Percentiles rank a stretch among this genome's conserved stretches.
Conservation (phyloP, 1,284 basidiomycete genomes). For the Phylloboletellus chloephorus region DNA sequence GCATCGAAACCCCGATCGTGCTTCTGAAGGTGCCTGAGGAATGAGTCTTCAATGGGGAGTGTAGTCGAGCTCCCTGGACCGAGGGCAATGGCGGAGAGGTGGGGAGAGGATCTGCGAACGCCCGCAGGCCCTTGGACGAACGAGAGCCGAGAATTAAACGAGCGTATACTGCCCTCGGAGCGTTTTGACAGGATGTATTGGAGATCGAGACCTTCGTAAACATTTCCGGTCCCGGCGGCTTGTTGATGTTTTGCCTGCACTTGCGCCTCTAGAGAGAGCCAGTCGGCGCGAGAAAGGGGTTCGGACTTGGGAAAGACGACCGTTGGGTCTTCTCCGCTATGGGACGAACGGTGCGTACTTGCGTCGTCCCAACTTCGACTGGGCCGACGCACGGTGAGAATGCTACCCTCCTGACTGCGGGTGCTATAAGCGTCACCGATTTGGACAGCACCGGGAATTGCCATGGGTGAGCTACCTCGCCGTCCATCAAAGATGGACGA, state of each 20-base stretch:
- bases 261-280: slow-evolving; percentile 35
- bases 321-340: slow-evolving; percentile 26
- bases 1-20: slow-evolving; percentile 46
- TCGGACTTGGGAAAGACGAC: slow-evolving; percentile 43
- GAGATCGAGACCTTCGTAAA: slow-evolving; percentile 40
- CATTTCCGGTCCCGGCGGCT: slow-evolving; percentile 11
- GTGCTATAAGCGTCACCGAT: slow-evolving; percentile 15
- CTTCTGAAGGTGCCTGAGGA: slow-evolving; percentile 45
- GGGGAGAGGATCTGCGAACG: slow-evolving; percentile 14
- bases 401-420: slow-evolving; percentile 45
- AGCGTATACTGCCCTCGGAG: slow-evolving; percentile 30
- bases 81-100: slow-evolving; percentile 25
- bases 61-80: slow-evolving; percentile 49
- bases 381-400: slow-evolving; percentile 46
- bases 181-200: slow-evolving; percentile 38
- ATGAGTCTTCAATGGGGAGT: slow-evolving; percentile 52
- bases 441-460: slow-evolving; percentile 34
- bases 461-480: slow-evolving; percentile 43
- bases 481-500: slow-evolving; percentile 24
- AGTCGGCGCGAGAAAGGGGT: slow-evolving; percentile 38
- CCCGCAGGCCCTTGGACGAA: slow-evolving; percentile 28
- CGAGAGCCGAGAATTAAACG: slow-evolving; percentile 34
- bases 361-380: slow-evolving; percentile 51
- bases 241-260: slow-evolving; percentile 18
- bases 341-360: slow-evolving; percentile 26